A percentile compares a stretch with the other conserved stretches of the same genome.
Conservation (phyloP, 2,329 filamentous ascomycete species). For the Emericellopsis cladophorae region DNA sequence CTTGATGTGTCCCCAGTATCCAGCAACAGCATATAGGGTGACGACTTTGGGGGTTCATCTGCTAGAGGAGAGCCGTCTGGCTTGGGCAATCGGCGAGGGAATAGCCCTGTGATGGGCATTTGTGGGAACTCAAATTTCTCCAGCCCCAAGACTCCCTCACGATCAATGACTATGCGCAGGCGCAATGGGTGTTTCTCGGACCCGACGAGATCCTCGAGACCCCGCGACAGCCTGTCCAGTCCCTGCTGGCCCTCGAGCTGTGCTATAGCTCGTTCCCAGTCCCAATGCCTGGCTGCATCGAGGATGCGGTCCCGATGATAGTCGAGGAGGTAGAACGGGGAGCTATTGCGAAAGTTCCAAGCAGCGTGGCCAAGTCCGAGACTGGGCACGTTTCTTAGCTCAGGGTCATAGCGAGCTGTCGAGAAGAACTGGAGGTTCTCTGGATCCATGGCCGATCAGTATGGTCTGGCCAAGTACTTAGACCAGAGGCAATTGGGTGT, state of each 20-base stretch:
- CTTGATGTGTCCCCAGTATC: constrained; percentile 26
- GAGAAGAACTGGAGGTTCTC: constrained; percentile 51
- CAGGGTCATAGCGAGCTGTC: constrained; percentile 58
- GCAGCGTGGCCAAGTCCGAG: constrained; percentile 25
- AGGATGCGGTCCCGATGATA: constrained; percentile 70
- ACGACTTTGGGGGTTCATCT: constrained; percentile 3
- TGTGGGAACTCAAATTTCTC: constrained; percentile 22
- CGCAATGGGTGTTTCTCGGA: constrained; percentile 24
- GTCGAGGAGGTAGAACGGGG: constrained; percentile 66
- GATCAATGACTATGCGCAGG: constrained; percentile 41
- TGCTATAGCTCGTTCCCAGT: constrained; percentile 34
- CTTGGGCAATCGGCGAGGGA: constrained; percentile 40
- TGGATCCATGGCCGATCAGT: constrained; percentile 14
- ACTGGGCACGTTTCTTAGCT: constrained; percentile 31
- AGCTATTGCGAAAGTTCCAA: constrained; percentile 39
- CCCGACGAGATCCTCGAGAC: constrained; percentile 21
- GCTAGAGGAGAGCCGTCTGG: constrained; percentile 16
- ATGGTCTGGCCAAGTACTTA: too few species aligned
- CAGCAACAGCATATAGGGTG: constrained; percentile 28
- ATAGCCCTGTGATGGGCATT: constrained; percentile 37
- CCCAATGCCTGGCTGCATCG: constrained; percentile 44
- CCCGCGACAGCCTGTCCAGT: constrained; percentile 22
- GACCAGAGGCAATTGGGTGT: too few species aligned
- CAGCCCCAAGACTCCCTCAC: constrained; percentile 31
- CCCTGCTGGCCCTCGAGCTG: constrained; percentile 31